Percentiles rank a stretch among this genome's conserved stretches.
These are phyloP conservation scores for Teunomyces panamensis DNA, from an alignment of 805 yeast genomes.

Conservation along the genomic window DNA sequence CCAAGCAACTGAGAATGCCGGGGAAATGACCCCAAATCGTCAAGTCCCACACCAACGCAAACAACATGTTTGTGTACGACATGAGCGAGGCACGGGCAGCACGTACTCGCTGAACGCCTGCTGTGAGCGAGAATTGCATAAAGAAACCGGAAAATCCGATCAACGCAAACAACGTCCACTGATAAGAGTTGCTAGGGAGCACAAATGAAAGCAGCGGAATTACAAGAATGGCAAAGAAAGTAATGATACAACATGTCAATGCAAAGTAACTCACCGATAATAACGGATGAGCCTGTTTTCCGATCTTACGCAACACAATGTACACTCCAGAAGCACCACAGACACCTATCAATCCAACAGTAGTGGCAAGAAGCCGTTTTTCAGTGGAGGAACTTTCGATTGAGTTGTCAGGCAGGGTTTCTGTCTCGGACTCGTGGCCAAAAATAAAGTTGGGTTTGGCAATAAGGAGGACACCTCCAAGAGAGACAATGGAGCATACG, in stretches of 20 bases:
- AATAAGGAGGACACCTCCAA: conserved; percentile 73
- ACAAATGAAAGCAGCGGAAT: conserved; percentile 60
- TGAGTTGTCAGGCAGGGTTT: conserved; percentile 29
- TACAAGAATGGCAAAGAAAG: conserved; percentile 49
- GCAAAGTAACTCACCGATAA: conserved; percentile 79
- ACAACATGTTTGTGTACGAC: conserved; percentile 73
- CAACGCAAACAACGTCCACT: conserved; percentile 60
- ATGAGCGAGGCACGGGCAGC: conserved; percentile 77
- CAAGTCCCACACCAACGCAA: conserved; percentile 74
- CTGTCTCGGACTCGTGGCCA: conserved; percentile 38
- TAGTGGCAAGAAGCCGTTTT: conserved; percentile 59
- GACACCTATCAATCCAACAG: conserved; percentile 64
- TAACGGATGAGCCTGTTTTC: conserved; percentile 75
- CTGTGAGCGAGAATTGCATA: conserved; percentile 75
- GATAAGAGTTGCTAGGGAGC: conserved; percentile 56
- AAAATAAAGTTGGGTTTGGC: conserved; percentile 78
- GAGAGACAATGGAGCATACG: conserved; percentile 62
- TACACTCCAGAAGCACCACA: conserved; percentile 68
- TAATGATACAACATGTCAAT: conserved; percentile 51
- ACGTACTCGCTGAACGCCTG: conserved; percentile 77
- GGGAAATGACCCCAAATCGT: conserved; percentile 74
- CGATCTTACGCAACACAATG: conserved; percentile 71
- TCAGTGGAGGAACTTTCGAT: conserved; percentile 53
- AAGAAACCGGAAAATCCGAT: conserved; percentile 79
- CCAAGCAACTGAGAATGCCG: conserved; percentile 61